A percentile compares a stretch with the other conserved stretches of the same genome.
Conservation (phyloP, 176 grass and related monocot species). For the Neostapfia colusana region DNA sequence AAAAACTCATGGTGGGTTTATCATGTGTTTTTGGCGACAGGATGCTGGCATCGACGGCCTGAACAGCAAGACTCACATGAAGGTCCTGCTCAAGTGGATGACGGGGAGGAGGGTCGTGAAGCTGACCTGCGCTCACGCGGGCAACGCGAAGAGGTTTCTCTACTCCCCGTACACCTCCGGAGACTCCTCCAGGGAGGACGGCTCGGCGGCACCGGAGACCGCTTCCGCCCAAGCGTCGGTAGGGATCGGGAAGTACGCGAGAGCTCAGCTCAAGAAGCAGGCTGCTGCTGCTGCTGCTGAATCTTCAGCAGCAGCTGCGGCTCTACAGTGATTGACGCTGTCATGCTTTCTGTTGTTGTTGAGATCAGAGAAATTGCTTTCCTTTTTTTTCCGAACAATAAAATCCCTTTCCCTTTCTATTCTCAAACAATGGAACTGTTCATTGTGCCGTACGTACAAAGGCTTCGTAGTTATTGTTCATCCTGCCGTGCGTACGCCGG, state of each 20-base stretch:
- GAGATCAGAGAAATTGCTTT: no score
- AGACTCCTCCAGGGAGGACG: neutral
- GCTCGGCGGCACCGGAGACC: neutral
- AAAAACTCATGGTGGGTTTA: neutral
- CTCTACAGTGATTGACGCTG: neutral
- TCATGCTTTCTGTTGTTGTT: neutral
- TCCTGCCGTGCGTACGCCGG: no score
- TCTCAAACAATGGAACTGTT: no score
- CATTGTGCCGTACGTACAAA: no score
- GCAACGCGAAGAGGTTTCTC: slow-evolving; percentile 57
- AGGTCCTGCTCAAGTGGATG: slow-evolving; percentile 88
- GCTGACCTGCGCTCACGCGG: slow-evolving; percentile 44
- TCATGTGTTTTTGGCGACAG: slow-evolving; percentile 39
- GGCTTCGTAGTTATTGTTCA: no score
- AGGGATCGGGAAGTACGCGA: slow-evolving; percentile 8
- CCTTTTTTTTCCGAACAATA: no score
- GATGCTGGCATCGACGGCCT: slow-evolving; percentile 54
- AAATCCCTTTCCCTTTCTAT: no score
- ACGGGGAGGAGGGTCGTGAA: slow-evolving; percentile 58
- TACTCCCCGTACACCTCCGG: slow-evolving; percentile 48
- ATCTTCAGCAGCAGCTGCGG: neutral
- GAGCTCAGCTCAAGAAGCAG: slow-evolving; percentile 29
- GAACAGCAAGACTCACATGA: slow-evolving; percentile 88
- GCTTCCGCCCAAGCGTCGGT: neutral
- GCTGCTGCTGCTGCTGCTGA: neutral